Base-by-base conservation (phyloP, 148 eudicot genomes). In the Euryodendron excelsum region DNA sequence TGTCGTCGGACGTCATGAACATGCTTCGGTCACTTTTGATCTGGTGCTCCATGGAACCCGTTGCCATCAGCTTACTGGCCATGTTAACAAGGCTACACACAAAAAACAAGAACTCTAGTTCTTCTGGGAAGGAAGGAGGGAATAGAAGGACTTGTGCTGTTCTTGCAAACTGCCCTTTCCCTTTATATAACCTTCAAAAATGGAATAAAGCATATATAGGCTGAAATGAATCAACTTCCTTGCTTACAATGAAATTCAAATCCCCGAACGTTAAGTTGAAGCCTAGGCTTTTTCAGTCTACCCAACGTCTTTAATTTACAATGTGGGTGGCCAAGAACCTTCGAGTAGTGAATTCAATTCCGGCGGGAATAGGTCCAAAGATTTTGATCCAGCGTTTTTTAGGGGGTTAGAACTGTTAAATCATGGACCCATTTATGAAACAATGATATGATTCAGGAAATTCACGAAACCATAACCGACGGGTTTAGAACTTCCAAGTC, bases 1-100 rank as follows among this genome's bases (percentile, higher is more conserved):
- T 70, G 58, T 84, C 84, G 14, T 81, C 87, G 1, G 80, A 79
- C 1, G 74, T 27, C 67, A 75, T 53, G 74, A 78, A 80, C 75
- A 36, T 48, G 62, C 56, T 75, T 25, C 84, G 59, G 17, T 74
- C 84, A 63, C 62, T 63, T 70, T 61, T 69, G 64, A 69, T 74
- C 59, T 78, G 50, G 39, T n/a, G n/a, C n/a, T 78, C 76, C 62
- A 53, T 73, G 48, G 80, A 58, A 44, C 36, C 48, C 6, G 73
- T 59, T 9, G 53, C 23, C 39, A n/a, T n/a, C n/a, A n/a, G n/a
- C n/a, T n/a, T n/a, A n/a, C n/a, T 23, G 68, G 55, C 39, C 78
- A 61, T 44, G 23, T 13, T 53, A n/a, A n/a, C n/a, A n/a, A 8
- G 30, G 45, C 45, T 41, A 41, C 45, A 9, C 23, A 20, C 13